Evolutionary conservation across 2,329 filamentous ascomycete species (phyloP).

Genomic region (Fusarium veterinarium): DNA sequence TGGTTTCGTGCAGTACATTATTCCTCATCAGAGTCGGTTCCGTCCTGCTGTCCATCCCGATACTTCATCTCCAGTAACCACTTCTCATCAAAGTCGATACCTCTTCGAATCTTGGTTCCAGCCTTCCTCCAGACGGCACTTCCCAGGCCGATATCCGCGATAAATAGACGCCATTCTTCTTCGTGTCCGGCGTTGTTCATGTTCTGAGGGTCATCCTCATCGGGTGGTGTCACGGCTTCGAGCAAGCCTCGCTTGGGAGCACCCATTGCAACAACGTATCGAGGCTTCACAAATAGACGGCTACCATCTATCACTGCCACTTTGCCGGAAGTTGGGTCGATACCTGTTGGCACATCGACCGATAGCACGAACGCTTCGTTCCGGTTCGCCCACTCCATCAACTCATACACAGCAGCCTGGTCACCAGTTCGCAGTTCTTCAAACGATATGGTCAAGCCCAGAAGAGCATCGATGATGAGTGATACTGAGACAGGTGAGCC

Average conservation of each 20-base stretch:
- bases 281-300: conserved; percentile 81
- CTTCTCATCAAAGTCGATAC: conserved; percentile 86
- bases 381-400: conserved; percentile 94
- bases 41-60: conserved; percentile 50
- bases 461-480: conserved; percentile 87
- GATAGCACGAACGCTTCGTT: conserved; percentile 85
- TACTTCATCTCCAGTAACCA: conserved; percentile 83
- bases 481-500: conserved; percentile 69
- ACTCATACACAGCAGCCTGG: conserved; percentile 84
- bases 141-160: conserved; percentile 88
- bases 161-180: conserved; percentile 80
- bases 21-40: conserved; percentile 42
- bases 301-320: conserved; percentile 77
- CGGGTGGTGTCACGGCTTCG: conserved; percentile 73
- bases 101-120: conserved; percentile 81
- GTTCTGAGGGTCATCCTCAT: conserved; percentile 52
- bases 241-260: conserved; percentile 88
- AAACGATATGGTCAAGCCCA: conserved; percentile 88
- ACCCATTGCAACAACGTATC: conserved; percentile 86
- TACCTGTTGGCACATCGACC: conserved; percentile 90
- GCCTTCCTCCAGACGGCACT: conserved; percentile 87
- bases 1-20: background rate
- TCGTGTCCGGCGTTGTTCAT: conserved; percentile 53
- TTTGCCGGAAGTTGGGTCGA: conserved; percentile 81
- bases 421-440: conserved; percentile 87